A percentile compares a stretch with the other conserved stretches of the same genome.
These are phyloP conservation scores for Imleria badia DNA, from an alignment of 768 basidiomycete species.

Conservation along the genomic window DNA sequence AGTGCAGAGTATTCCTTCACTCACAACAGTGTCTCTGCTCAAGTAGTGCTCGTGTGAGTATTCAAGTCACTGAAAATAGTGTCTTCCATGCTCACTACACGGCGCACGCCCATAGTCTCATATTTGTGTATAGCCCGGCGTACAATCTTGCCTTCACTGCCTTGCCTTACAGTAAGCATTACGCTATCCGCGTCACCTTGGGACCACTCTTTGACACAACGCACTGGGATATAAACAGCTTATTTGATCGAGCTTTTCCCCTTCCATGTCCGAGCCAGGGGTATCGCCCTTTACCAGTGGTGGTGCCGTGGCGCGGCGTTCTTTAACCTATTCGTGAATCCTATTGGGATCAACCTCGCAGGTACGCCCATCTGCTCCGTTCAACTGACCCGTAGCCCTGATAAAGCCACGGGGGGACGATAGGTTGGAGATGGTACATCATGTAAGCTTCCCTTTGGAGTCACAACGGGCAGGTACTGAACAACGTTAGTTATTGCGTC, in stretches of 20 bases:
- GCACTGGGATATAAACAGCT: slow-evolving; percentile 32
- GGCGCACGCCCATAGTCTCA: slow-evolving; percentile 3
- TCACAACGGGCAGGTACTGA: background rate
- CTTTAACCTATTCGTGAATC: slow-evolving; percentile 11
- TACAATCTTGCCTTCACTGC: slow-evolving; percentile 7
- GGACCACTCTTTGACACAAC: background rate
- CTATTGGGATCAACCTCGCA: slow-evolving; percentile 16
- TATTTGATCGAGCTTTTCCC: slow-evolving; percentile 67
- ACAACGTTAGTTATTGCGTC: background rate
- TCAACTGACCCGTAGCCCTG: too few relatives aligned
- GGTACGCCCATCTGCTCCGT: slow-evolving; percentile 1
- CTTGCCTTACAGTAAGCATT: slow-evolving; percentile 5
- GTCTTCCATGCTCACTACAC: background rate
- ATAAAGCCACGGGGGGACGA: background rate
- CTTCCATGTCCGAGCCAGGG: slow-evolving; percentile 59
- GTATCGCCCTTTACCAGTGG: slow-evolving; percentile 63
- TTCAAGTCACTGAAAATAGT: background rate
- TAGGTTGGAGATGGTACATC: background rate
- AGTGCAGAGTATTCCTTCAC: slow-evolving; percentile 2
- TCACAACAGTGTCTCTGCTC: background rate
- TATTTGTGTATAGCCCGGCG: slow-evolving; percentile 5
- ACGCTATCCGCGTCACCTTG: background rate
- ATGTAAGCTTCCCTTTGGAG: background rate
- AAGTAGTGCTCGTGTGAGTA: background rate
- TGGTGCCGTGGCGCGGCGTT: slow-evolving; percentile 42